phyloP scores from a whole-genome alignment of 306 rosid genomes.

The Corylus heterophylla region DNA sequence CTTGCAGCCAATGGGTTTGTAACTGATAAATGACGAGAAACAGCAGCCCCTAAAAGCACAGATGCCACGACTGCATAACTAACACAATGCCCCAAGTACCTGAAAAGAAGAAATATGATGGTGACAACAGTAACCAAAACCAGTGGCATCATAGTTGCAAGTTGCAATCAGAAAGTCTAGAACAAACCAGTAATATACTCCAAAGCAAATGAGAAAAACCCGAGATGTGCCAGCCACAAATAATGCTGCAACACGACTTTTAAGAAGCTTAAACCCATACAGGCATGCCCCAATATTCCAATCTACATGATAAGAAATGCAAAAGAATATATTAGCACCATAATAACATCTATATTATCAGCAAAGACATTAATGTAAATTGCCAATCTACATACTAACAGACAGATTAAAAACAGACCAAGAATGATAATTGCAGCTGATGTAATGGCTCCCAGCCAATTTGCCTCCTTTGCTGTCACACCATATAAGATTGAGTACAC shows the following conservation, averaged over 20 bases:
- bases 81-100: slow-evolving; percentile 99
- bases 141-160: slow-evolving; percentile 1
- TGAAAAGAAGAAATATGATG: slow-evolving; percentile 33
- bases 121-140: slow-evolving; percentile 33
- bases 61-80: slow-evolving; percentile 97
- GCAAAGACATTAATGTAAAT: slow-evolving; percentile 17
- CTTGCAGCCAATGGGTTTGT: slow-evolving; percentile 94
- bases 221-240: slow-evolving; percentile 96
- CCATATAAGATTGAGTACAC: slow-evolving; percentile 93
- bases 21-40: slow-evolving; percentile 88
- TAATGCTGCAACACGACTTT: slow-evolving; percentile 84
- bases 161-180: slow-evolving; percentile 11
- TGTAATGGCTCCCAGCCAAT: slow-evolving; percentile 96
- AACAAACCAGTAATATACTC: slow-evolving; percentile 95
- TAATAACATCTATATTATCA: slow-evolving; percentile 11
- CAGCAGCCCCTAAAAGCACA: slow-evolving; percentile 92
- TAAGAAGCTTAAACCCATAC: slow-evolving; percentile 92
- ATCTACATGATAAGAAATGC: slow-evolving; percentile 53
- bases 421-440: slow-evolving; percentile 96
- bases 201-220: slow-evolving; percentile 96
- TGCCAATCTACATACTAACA: slow-evolving; percentile 19
- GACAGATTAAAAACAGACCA: slow-evolving; percentile 48
- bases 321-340: slow-evolving; percentile 18
- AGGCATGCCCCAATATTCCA: slow-evolving; percentile 99
- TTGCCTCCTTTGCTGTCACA: slow-evolving; percentile 71